Evolutionary conservation across 371 early-diverging fungal genomes (phyloP), one percentile per base, ranked within the genome.

Genomic region (Syncephalastrum sp.): DNA sequence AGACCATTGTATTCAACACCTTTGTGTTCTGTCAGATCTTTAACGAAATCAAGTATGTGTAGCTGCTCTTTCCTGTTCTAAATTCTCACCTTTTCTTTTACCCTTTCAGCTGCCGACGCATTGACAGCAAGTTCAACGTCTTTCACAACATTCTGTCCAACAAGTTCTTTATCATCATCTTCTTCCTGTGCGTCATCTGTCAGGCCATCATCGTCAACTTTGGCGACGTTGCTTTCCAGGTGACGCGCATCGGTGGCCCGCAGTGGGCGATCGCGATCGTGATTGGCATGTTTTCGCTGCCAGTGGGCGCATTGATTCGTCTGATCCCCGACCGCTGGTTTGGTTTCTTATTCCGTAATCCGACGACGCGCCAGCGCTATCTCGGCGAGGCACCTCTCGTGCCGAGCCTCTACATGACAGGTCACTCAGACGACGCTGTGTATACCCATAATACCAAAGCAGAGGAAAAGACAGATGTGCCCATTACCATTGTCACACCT

Each of bases 11-110:
- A 0, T 92, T 91, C 67, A 92, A 88, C 59, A 81, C 89, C 1
- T 92, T 91, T 69, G 88, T 91, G 3, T 86, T 89, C 57, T 67
- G 90, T 46, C 93, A 91, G 60, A 79, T 92, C 33, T 91, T 89
- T 60, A 90, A 91, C 65, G 86, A 86, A 62, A 50, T 88, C 74
- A 88, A 88, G 75, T 74, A 64, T 60, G 75, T 61, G 13, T 13
- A 17, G 3, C 5, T 21, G 47, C 10, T 59, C 1, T 3, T 10
- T 59, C 5, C 8, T 52, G 19, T 25, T 25, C 44, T 8, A 4
- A 43, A 16, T 15, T 12, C 44, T 41, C 43, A n/a, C 17, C 33
- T 53, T 21, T 47, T 2, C 24, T 42, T 63, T 33, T 47, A 58
- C 44, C 57, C 49, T 66, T 19, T 27, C 63, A 82, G 75, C 64